Evolutionary conservation across 2,329 filamentous ascomycete species (phyloP), one percentile per base, ranked within the genome.

Genomic region (Sporothrix luriei): DNA sequence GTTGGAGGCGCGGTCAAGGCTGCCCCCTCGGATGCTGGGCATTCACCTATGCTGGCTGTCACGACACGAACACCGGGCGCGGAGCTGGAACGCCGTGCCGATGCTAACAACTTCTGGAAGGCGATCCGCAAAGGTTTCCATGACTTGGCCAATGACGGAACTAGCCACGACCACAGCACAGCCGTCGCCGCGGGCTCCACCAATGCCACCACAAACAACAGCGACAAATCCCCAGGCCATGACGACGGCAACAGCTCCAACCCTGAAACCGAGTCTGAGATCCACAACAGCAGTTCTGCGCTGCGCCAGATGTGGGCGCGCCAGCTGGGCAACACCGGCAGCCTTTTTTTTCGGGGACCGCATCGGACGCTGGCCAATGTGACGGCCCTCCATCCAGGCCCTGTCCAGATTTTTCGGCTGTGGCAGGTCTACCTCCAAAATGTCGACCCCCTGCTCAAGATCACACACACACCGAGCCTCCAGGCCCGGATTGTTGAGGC

Each of bases 361-460:
- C 78, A 75, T 4, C 77, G 78, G 21, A 74, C 76, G 26, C 70
- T 72, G 2, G 73, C 84, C n/a, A 79, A 85, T 71, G 75, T 88
- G 1, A 79, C 81, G 4, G 76, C 79, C 1, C 73, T 88, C 0
- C 89, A 91, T 38, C 83, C 83, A 0, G 74, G 79, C 0, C 79
- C 79, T 0, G 77, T 79, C 1, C 78, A 82, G 0, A 82, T 84
- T 7, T 83, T 85, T 70, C 75, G 78, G 29, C 76, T 86, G 0
- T 89, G 87, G 86, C 85, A 88, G 74, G 77, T 83, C 0, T 89
- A 85, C 72, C 76, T 88, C 0, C 82, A 87, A 38, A 87, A 87
- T 52, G 82, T 88, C 66, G 81, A 89, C 72, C 86, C 87, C 0
- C 72, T 89, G 2, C 76, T 88, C n/a, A 88, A 87, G 67, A 79